A percentile compares a stretch with the other conserved stretches of the same genome.
These are phyloP conservation scores for Apophysomyces trapeziformis DNA, from an alignment of 371 early-diverging fungal species.

Conservation along the genomic window DNA sequence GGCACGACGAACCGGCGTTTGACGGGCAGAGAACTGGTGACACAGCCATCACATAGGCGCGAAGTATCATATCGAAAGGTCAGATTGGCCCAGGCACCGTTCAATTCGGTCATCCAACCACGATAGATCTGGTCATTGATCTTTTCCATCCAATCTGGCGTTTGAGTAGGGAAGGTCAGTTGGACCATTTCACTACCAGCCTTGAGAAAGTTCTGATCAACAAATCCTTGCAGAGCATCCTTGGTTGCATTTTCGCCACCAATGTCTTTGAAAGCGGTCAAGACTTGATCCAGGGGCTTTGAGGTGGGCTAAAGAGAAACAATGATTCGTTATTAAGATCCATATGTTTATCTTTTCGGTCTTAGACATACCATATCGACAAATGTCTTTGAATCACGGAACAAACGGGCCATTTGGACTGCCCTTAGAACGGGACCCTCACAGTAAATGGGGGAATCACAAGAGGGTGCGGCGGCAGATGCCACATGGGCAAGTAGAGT, in stretches of 20 bases:
- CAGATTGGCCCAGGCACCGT: constrained; percentile 66
- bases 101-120: constrained; percentile 55
- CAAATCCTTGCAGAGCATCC: constrained; percentile 54
- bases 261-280: constrained; percentile 55
- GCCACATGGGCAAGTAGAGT: neutral
- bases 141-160: constrained; percentile 52
- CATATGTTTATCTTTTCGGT: too few species aligned
- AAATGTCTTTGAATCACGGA: constrained; percentile 76
- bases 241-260: constrained; percentile 49
- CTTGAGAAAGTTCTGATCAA: constrained; percentile 63
- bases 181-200: constrained; percentile 22
- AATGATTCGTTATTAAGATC: too few species aligned
- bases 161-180: constrained; percentile 15
- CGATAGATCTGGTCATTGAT: constrained; percentile 54
- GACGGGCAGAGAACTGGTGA: constrained; percentile 56
- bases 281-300: constrained; percentile 57
- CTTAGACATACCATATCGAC: constrained; percentile 56
- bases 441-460: constrained; percentile 76
- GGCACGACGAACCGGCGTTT: constrained; percentile 82
- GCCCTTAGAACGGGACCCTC: constrained; percentile 62
- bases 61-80: constrained; percentile 56
- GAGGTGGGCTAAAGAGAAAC: constrained; percentile 55
- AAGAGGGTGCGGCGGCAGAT: constrained; percentile 19
- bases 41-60: constrained; percentile 59
- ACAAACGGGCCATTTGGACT: constrained; percentile 65